Base-by-base conservation (phyloP, 805 yeast genomes). In the Brettanomyces sp. region DNA sequence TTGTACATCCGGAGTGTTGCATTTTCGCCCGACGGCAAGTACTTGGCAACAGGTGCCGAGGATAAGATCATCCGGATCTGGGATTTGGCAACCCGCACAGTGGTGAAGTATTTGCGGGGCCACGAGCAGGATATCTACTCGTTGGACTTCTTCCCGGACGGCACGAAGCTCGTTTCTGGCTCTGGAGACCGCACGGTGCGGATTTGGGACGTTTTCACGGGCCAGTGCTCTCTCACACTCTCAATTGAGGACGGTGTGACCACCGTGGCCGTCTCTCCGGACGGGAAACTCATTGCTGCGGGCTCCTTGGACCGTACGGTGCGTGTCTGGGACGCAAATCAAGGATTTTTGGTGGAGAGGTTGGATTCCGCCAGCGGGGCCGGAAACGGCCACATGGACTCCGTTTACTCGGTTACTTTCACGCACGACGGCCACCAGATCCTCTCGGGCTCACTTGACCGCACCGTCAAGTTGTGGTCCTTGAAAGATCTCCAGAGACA, bases 71-170 rank as follows among this genome's bases (percentile, higher is more conserved):
- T 93, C 56, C 80, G 98, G 64, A 90, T 91, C 58, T 91, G 99
- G 99, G 96, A 91, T 64, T 78, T 91, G 62, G 76, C 85, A 44
- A 80, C 91, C 28, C 77, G 85, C 65, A 80, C 90, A 59, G 85
- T 90, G 58, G 85, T 89, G 53, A 84, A 85, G 67, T 83, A 86
- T 55, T 73, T 91, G 62, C 76, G 82, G 52, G 99, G 99, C 44
- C 98, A 91, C 63, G 97, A 90, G 65, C 99, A 93, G 71, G 99
- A 91, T 68, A 90, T 91, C 55, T 93, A 91, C 68, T 90, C 97
- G 11, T 74, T 91, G 55, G 97, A 88, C 67, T 93, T 86, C 65
- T 86, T 91, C 77, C 91, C 95, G 42, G 89, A 87, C 57, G 98
- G 99, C 44, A 78, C 89, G 54, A 85, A 89, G 63, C 76, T 91